phyloP scores from a whole-genome alignment of 129 eudicot genomes.

The Logfia minima region DNA sequence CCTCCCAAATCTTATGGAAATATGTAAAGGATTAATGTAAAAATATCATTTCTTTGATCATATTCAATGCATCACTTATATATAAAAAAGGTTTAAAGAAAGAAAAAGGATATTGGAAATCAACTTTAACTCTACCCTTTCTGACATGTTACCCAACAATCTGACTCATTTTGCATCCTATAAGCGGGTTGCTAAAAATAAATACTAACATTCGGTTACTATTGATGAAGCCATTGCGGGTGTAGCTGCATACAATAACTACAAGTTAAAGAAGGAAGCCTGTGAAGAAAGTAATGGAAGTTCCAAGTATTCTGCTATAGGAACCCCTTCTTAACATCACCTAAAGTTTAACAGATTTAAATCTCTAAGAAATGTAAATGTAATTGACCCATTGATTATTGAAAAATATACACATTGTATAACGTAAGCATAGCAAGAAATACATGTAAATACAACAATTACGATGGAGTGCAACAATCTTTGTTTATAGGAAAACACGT shows the following conservation, averaged over 20 bases:
- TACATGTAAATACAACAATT: not conserved
- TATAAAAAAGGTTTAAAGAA: no score
- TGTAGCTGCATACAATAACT: constrained; percentile 77
- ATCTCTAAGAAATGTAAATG: constrained; percentile 6
- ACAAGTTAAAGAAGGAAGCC: constrained; percentile 73
- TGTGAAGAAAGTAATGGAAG: constrained; percentile 42
- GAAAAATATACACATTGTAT: constrained; percentile 2
- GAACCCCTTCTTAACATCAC: constrained; percentile 36
- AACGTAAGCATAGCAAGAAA: constrained; percentile 22
- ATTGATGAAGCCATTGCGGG: constrained; percentile 78
- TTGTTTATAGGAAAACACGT: constrained; percentile 9
- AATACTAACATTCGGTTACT: not conserved
- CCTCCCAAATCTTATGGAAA: not conserved
- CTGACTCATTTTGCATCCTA: not conserved
- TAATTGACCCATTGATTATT: constrained; percentile 2
- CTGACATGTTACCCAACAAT: not conserved
- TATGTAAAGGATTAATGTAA: no score
- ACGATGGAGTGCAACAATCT: not conserved
- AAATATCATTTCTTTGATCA: no score
- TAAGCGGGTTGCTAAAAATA: not conserved
- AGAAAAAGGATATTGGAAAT: no score
- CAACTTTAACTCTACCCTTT: not conserved
- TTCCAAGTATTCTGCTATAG: constrained; percentile 28
- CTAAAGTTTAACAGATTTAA: constrained; percentile 15
- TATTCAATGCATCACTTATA: no score